phyloP scores from a whole-genome alignment of 129 eudicot species.

The Tanacetum coccineum region DNA sequence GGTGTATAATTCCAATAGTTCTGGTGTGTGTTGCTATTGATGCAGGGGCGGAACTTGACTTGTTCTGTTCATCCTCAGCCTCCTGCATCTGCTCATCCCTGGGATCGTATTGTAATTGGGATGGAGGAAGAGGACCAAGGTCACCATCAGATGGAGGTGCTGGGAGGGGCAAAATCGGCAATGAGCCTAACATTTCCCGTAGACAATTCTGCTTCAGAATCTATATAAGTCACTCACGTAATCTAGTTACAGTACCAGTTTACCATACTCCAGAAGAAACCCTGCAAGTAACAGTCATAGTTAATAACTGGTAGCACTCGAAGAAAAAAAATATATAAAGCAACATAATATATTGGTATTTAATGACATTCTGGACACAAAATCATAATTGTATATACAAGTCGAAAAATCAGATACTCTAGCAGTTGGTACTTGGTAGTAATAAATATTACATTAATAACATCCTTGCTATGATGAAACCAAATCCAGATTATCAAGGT shows the following conservation, averaged over 20 bases:
- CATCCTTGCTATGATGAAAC: too few species aligned
- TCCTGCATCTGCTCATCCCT: slow-evolving; percentile 43
- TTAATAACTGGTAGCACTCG: background rate
- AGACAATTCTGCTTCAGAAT: background rate
- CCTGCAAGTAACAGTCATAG: slow-evolving; percentile 19
- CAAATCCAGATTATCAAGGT: too few species aligned
- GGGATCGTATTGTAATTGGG: slow-evolving; percentile 56
- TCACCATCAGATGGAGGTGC: slow-evolving; percentile 92
- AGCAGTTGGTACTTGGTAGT: too few species aligned
- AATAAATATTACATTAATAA: too few species aligned
- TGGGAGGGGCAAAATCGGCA: slow-evolving; percentile 82
- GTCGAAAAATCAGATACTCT: background rate
- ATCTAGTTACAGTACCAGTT: slow-evolving; percentile 13
- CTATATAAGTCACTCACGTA: background rate
- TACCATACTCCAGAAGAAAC: slow-evolving; percentile 25
- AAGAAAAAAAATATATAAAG: background rate
- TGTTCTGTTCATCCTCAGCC: slow-evolving; percentile 37
- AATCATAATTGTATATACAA: slow-evolving; percentile 1
- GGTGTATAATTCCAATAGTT: slow-evolving; percentile 85
- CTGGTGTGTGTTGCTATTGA: slow-evolving; percentile 79
- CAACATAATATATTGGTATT: background rate
- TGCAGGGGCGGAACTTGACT: slow-evolving; percentile 37
- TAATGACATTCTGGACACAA: background rate
- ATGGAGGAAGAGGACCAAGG: slow-evolving; percentile 67
- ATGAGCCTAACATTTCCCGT: slow-evolving; percentile 50